Base-by-base conservation (phyloP, 2,329 filamentous ascomycete species). In the Fusarium sp. region DNA sequence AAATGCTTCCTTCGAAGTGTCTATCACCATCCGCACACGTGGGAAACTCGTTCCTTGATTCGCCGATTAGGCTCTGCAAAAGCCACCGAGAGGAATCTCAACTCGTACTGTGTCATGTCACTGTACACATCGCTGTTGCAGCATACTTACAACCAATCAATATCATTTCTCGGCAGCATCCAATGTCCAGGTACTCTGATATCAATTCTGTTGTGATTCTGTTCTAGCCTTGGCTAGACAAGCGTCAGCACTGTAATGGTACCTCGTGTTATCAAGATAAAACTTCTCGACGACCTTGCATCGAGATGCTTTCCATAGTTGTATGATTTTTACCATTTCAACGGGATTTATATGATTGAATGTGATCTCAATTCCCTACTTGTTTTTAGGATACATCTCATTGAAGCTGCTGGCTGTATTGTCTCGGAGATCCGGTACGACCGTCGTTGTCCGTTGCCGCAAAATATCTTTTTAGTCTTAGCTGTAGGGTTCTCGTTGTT, bases 391-490 rank as follows among this genome's bases (percentile, higher is more conserved):
- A 31, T 57, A 24, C n/a, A 36, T n/a, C 38, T 26, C 52, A 38
- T 42, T 51, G 12, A 63, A 31, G 24, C 33, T 36, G 20, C 35
- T 58, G 20, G 28, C 31, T 60, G 41, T 26, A 45, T 13, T 61
- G 49, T 62, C 60, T 78, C 73, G 75, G 76, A 78, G 68, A 66
- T 76, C 76, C 76, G 76, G 67, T 76, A 77, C 66, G 69, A 66
- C 76, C 75, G 75, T 78, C 66, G 75, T 78, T 72, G 76, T 78
- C 76, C 70, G 75, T 60, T 63, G 62, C 45, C 70, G 67, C 63
- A 74, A 65, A 65, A 71, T 61, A 58, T 58, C 70, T 61, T 70
- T 64, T 68, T 68, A 69, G 71, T 70, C 57, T 56, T 49, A 65
- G 56, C 38, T 57, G 66, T 77, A 75, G 69, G 74, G 74, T 72